These are phyloP conservation scores for Adenanthera pavonina DNA, from an alignment of 306 rosid genomes.

Conservation along the genomic window DNA sequence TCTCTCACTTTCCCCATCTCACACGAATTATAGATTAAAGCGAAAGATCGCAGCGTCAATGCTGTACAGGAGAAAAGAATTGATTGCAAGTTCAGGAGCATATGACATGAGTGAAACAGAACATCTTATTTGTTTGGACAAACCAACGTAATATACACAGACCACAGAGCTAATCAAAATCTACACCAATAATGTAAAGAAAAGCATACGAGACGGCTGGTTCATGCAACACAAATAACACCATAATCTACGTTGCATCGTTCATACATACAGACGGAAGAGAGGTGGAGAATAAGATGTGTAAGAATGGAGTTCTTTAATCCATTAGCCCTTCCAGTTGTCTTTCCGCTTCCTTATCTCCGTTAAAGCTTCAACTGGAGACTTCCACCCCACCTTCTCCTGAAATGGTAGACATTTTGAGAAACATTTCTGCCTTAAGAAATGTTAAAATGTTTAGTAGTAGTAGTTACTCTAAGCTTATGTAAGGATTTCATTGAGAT, in stretches of 20 bases:
- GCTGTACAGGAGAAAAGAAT: conserved; percentile 11
- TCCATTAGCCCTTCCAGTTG: conserved; percentile 71
- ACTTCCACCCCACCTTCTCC: conserved; percentile 61
- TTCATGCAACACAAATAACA: conserved; percentile 33
- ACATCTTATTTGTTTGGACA: conserved; percentile 41
- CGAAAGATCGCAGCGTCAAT: background rate
- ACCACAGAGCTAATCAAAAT: conserved; percentile 24
- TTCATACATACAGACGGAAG: conserved; percentile 19
- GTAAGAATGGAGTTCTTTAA: conserved; percentile 12
- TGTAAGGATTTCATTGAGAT: too few species aligned
- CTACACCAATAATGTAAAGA: conserved; percentile 22
- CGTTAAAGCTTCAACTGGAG: conserved; percentile 69
- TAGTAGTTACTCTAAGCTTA: too few species aligned
- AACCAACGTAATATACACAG: conserved; percentile 32
- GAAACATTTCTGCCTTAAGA: conserved; percentile 4
- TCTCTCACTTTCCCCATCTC: conserved; percentile 11
- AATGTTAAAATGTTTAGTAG: background rate
- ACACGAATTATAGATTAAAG: background rate
- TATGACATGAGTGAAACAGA: conserved; percentile 36
- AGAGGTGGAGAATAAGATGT: background rate
- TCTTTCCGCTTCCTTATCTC: conserved; percentile 75
- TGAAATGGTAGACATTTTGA: conserved; percentile 40
- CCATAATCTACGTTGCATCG: conserved; percentile 23
- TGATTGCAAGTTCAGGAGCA: conserved; percentile 30
- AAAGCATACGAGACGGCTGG: conserved; percentile 27